Conservation (phyloP, 169 alveolate species). For the Perkinsus marinus region DNA sequence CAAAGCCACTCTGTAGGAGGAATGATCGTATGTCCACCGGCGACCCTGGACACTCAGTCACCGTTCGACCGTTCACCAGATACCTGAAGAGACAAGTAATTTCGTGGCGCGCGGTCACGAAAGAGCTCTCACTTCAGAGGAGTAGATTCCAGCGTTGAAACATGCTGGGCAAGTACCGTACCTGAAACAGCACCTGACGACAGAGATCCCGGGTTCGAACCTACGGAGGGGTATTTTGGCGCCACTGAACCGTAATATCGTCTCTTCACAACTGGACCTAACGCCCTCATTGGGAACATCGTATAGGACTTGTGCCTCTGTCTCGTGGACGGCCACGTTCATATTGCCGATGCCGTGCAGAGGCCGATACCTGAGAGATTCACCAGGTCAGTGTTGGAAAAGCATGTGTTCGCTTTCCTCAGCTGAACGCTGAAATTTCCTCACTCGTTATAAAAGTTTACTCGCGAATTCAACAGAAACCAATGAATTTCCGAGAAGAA, state of each 20-base stretch:
- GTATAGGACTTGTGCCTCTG: neutral
- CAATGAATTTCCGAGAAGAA: no score
- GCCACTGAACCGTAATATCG: neutral
- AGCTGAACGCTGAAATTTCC: no score
- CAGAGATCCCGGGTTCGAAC: neutral
- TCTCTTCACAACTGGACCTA: neutral
- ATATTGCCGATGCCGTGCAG: neutral
- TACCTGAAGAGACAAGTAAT: neutral
- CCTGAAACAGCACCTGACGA: neutral
- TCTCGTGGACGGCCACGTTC: neutral
- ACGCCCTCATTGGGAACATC: neutral
- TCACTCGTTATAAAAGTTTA: no score
- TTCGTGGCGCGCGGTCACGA: neutral
- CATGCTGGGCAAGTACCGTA: neutral
- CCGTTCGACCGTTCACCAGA: neutral
- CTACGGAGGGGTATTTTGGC: neutral
- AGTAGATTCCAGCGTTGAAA: neutral
- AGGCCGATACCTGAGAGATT: neutral
- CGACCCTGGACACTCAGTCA: neutral
- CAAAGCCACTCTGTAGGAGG: neutral
- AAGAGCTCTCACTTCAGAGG: neutral
- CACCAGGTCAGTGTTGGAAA: neutral
- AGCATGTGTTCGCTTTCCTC: no score
- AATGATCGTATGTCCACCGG: neutral
- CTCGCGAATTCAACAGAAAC: no score